Conservation (phyloP, 2,329 filamentous ascomycete genomes). For the Fonsecaea pugnacius region DNA sequence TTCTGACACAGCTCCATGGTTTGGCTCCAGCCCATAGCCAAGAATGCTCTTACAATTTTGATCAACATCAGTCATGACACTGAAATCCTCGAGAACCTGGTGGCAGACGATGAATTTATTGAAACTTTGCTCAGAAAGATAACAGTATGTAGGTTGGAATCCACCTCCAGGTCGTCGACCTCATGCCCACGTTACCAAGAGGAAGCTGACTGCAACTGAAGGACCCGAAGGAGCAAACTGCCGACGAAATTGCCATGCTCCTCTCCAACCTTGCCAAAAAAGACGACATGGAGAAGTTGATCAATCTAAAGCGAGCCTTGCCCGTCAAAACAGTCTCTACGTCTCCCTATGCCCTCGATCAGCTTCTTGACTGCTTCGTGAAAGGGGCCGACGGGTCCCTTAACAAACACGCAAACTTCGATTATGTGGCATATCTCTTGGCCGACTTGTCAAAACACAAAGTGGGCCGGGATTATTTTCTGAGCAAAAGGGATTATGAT, state of each 20-base stretch:
- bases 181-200: background rate
- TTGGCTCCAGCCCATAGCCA: slow-evolving; percentile 73
- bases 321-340: slow-evolving; percentile 50
- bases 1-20: slow-evolving; percentile 57
- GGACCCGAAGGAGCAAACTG: slow-evolving; percentile 71
- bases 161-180: background rate
- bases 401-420: slow-evolving; percentile 82
- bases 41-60: slow-evolving; percentile 76
- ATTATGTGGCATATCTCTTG: slow-evolving; percentile 93
- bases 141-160: slow-evolving; percentile 56
- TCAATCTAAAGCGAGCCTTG: slow-evolving; percentile 68
- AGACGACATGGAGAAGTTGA: slow-evolving; percentile 70
- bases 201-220: slow-evolving; percentile 26
- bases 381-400: slow-evolving; percentile 81
- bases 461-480: slow-evolving; percentile 71
- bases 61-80: slow-evolving; percentile 82
- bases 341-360: slow-evolving; percentile 77
- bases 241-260: slow-evolving; percentile 86
- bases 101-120: slow-evolving; percentile 79
- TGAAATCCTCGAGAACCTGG: slow-evolving; percentile 73
- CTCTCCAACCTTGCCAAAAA: slow-evolving; percentile 89
- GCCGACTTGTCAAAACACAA: slow-evolving; percentile 82
- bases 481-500: slow-evolving; percentile 75
- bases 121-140: slow-evolving; percentile 73
- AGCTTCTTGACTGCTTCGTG: slow-evolving; percentile 94